Evolutionary conservation across 495 filamentous ascomycete species (phyloP), one percentile per base, ranked within the genome.

Genomic region (Platismatia glauca): DNA sequence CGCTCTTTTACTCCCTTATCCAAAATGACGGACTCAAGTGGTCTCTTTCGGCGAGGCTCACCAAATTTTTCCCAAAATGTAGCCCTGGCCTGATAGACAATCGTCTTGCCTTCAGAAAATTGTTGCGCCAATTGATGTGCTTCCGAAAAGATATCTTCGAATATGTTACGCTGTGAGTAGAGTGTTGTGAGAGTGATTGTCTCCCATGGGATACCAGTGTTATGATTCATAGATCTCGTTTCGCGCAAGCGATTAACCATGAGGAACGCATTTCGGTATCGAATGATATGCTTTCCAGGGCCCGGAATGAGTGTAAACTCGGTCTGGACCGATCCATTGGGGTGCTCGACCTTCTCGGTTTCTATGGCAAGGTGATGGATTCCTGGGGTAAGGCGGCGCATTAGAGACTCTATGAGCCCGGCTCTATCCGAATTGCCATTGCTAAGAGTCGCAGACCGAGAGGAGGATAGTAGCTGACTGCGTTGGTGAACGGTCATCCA

Each of bases 171-270:
- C 65, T 95, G 85, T 48, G 86, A 79, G 75, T 94, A 97, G 33
- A 98, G 81, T 5, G 95, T 91, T 7, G 94, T 97, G 35, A 98
- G 77, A 29, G 89, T 95, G 55, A 98, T 80, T 0, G 92, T 96
- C 75, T 98, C 94, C 81, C 94, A 96, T 0, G 94, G 94, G 61
- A 87, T 84, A 64, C 94, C 94, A 5, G 84, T 90, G 41, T 81
- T 80, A n/a, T 86, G 79, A 68, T 88, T 75, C 73, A 86, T 74
- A 62, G 88, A 76, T 75, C 87, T 84, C 71, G 85, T 77, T 61
- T 89, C 87, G 7, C 95, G 91, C 72, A 91, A 83, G 46, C 94
- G 83, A 66, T 89, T 85, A 48, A 97, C 89, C 18, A 88, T 81
- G 62, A 98, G 87, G 68, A 95, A 92, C 0, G 89, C 87, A 68